Evolutionary conservation across 2,329 filamentous ascomycete genomes (phyloP).

Genomic region (Penicillium sp.): DNA sequence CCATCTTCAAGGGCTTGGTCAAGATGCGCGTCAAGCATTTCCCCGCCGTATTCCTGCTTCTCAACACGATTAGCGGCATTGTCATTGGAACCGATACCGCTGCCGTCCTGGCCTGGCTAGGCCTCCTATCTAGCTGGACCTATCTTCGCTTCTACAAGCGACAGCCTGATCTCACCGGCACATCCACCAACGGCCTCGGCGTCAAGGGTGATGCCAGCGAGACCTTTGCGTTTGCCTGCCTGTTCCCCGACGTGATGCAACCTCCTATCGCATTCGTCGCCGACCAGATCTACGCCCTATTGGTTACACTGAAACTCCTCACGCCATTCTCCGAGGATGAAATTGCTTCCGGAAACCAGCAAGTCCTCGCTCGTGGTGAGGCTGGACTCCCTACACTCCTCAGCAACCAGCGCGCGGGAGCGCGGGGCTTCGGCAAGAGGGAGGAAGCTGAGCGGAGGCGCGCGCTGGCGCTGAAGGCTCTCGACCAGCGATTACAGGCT

Average conservation of each 20-base stretch:
- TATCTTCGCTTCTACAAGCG: conserved; percentile 94
- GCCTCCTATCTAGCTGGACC: conserved; percentile 86
- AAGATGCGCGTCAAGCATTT: conserved; percentile 85
- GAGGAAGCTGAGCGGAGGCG: conserved; percentile 90
- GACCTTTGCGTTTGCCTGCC: conserved; percentile 92
- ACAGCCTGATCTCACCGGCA: conserved; percentile 57
- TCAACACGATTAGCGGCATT: conserved; percentile 68
- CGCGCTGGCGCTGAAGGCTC: conserved; percentile 82
- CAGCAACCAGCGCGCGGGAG: conserved; percentile 50
- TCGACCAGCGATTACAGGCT: conserved; percentile 90
- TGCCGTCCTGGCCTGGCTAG: conserved; percentile 75
- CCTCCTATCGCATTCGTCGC: conserved; percentile 74
- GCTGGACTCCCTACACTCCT: conserved; percentile 63
- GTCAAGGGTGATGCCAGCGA: conserved; percentile 92
- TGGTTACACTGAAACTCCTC: conserved; percentile 77
- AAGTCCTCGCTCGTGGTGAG: conserved; percentile 67
- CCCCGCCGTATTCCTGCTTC: conserved; percentile 72
- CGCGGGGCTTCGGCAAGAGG: conserved; percentile 64
- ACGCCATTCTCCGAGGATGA: conserved; percentile 83
- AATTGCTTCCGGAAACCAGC: conserved; percentile 70
- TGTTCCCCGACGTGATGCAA: conserved; percentile 86
- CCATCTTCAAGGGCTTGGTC: conserved; percentile 82
- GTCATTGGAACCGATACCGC: conserved; percentile 72
- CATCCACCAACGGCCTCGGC: conserved; percentile 54
- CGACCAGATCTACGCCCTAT: conserved; percentile 70